Percentiles rank a stretch among this genome's conserved stretches.
Evolutionary conservation across 1,139 yeast genomes (phyloP).

Genomic region (Taphrina populina): DNA sequence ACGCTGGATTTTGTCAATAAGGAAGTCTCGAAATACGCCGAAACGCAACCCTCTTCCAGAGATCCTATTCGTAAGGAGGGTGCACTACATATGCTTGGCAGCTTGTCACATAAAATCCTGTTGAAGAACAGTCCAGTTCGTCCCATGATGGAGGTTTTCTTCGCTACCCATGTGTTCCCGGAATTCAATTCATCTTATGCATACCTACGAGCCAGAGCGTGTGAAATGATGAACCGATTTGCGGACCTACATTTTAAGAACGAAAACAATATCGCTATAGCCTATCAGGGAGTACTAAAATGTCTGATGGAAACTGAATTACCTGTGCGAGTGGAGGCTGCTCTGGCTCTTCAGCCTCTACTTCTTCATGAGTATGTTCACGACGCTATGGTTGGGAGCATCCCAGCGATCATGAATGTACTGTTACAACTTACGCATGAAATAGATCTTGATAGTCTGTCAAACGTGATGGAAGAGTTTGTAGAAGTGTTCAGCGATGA

Average conservation of each 20-base stretch:
- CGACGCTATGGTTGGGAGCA: slow-evolving; percentile 63
- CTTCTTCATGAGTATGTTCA: slow-evolving; percentile 64
- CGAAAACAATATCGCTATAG: slow-evolving; percentile 49
- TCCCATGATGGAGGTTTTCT: slow-evolving; percentile 66
- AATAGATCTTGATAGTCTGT: slow-evolving; percentile 81
- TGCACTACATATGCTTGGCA: slow-evolving; percentile 71
- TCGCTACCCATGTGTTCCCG: slow-evolving; percentile 67
- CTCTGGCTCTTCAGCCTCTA: slow-evolving; percentile 80
- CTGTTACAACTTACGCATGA: slow-evolving; percentile 72
- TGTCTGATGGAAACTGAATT: slow-evolving; percentile 59
- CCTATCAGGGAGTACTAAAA: slow-evolving; percentile 67
- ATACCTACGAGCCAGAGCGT: slow-evolving; percentile 80
- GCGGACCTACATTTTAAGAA: slow-evolving; percentile 62
- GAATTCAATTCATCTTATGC: slow-evolving; percentile 63
- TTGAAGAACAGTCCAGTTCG: slow-evolving; percentile 59
- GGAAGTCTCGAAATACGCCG: slow-evolving; percentile 48
- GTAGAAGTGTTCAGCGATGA: slow-evolving; percentile 87
- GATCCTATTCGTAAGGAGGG: slow-evolving; percentile 77
- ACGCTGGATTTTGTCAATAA: slow-evolving; percentile 65
- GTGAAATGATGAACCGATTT: slow-evolving; percentile 71
- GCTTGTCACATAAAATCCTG: slow-evolving; percentile 62
- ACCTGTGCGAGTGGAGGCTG: slow-evolving; percentile 81
- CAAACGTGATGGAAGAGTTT: slow-evolving; percentile 93
- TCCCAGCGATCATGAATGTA: slow-evolving; percentile 80
- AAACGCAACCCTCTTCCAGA: slow-evolving; percentile 53